Base-by-base conservation (phyloP, 306 rosid species). In the Dicorynia guianensis region DNA sequence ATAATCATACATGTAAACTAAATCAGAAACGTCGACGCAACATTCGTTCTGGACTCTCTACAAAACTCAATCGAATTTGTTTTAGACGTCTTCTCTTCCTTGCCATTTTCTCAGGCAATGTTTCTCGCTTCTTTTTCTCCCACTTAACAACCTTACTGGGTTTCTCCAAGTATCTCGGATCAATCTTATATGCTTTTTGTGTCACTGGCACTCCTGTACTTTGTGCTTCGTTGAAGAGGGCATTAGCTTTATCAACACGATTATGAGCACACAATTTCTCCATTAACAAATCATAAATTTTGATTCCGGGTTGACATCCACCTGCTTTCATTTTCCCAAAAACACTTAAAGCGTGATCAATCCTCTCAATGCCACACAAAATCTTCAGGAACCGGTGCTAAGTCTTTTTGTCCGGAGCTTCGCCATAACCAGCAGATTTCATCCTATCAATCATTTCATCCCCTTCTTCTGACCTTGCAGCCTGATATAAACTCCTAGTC, bases 61-160 rank as follows among this genome's bases (percentile, higher is more conserved):
- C 98, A 57, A 80, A 93, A 81, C 91, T 89, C 81, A 93, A 35
- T 19, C 98, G 84, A 74, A 89, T 91, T 83, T 93, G 87, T 74
- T 93, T 88, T 63, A 93, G 71, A 49, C 88, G 90, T n/a, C 92
- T 89, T 85, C 95, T 93, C 87, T 93, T 93, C 87, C 96, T 88
- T 0, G 88, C 89, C 98, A 87, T 91, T 82, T 86, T 91, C 88
- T 93, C 98, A 0, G 95, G 97, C 78, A 94, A 81, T 5, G 96
- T 92, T 81, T 90, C 97, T 72, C 88, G 74, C 72, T 91, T 87
- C 88, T 87, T 87, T 61, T 79, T 80, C 79, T n/a, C 64, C 7
- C 20, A 72, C 88, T 88, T 88, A 79, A 53, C 87, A 71, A 48
- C 86, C 91, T 65, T 25, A 25, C 30, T 88, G 3, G 74, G 81